Base-by-base conservation (phyloP, 2,329 filamentous ascomycete genomes). In the Dissoconium aciculare region DNA sequence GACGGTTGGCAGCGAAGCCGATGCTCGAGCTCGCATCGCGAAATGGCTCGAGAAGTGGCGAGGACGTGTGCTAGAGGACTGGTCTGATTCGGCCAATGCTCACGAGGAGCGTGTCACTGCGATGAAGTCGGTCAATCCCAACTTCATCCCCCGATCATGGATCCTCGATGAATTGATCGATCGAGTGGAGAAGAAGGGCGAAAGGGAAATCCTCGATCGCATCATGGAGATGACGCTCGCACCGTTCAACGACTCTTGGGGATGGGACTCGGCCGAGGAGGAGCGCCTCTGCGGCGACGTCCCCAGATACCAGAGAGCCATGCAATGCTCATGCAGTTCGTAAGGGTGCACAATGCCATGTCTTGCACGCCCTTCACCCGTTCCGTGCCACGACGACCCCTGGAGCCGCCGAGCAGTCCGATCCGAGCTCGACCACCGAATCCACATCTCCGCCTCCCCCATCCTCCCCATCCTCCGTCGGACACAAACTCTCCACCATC, bases 271-370 rank as follows among this genome's bases (percentile, higher is more conserved):
- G 31, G 71, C 73, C 11, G 81, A 93, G 51, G 87, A 93, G 54
- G 66, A 75, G 44, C 66, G 85, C 39, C 92, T 82, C 63, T 82
- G 76, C 44, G 78, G 80, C 2, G 84, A 94, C 57, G 82, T 92
- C 32, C 87, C 87, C 0, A 73, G 69, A 51, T 66, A 66, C 27
- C 73, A 75, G 56, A 70, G 82, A 43, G 80, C 79, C 17, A 74
- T 93, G 70, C 87, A 94, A 62, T 95, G 89, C 55, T 92, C 82
- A 52, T 98, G 89, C 58, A 93, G 83, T 53, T 94, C 87, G 14
- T 92, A 63, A 42, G 28, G 12, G 8, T 21, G 16, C 10, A 17
- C 3, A 28, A 11, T 10, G 5, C 3, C 15, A 6, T 12, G 11
- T 11, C 13, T 5, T 12, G n/a, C 25, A 9, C 4, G 13, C 13